Conservation (phyloP, 768 basidiomycete genomes). For the Tulasnella sp. region DNA sequence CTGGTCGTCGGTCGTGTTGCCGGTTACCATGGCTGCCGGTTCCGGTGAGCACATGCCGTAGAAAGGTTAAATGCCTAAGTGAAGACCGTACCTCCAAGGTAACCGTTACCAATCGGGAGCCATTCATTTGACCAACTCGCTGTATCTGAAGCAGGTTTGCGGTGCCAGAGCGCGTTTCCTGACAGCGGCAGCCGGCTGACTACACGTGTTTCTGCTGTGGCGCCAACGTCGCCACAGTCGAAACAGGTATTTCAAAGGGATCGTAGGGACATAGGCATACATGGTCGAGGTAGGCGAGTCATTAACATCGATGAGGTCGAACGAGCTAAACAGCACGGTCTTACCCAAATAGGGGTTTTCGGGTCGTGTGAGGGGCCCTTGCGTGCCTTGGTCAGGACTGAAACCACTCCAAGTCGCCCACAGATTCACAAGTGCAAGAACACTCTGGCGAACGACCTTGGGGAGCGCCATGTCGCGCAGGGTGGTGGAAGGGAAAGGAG, state of each 20-base stretch:
- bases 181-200: conserved; percentile 46
- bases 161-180: conserved; percentile 75
- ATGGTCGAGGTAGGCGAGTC: background rate
- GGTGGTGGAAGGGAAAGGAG: background rate
- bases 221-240: background rate
- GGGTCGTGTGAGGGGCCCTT: conserved; percentile 2
- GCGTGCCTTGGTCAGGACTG: conserved; percentile 7
- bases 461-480: background rate
- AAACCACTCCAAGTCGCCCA: conserved; percentile 7
- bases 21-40: conserved; percentile 57
- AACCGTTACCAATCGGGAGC: conserved; percentile 72
- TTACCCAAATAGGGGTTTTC: conserved; percentile 10
- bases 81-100: conserved; percentile 37
- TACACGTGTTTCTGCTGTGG: background rate
- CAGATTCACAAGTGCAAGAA: background rate
- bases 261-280: background rate
- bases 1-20: conserved; percentile 55
- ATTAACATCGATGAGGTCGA: background rate
- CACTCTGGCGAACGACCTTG: background rate
- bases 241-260: background rate
- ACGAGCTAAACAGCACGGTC: background rate
- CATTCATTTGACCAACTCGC: conserved; percentile 54
- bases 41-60: background rate
- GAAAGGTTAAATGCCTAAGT: background rate
- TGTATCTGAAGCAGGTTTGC: conserved; percentile 41